A percentile compares a stretch with the other conserved stretches of the same genome.
These are phyloP conservation scores for Kwoniella sp. DNA, from an alignment of 768 basidiomycete genomes.

Conservation along the genomic window DNA sequence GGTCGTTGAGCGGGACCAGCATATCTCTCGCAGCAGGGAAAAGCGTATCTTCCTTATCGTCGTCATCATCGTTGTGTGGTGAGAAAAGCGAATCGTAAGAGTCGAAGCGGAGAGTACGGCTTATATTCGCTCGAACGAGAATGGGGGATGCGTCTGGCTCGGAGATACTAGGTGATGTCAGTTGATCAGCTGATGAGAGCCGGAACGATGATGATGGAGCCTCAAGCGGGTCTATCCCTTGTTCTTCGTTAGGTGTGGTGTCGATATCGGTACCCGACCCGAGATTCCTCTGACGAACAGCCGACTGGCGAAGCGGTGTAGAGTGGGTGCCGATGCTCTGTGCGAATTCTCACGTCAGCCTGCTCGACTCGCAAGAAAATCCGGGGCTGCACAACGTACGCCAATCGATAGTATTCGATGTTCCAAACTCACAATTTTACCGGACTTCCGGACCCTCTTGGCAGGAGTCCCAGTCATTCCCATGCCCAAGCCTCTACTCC, in stretches of 20 bases:
- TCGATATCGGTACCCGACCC: neutral
- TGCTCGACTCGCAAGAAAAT: too few species aligned
- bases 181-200: conserved; percentile 8
- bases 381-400: too few species aligned
- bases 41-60: neutral
- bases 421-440: conserved; percentile 14
- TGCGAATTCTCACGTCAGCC: conserved; percentile 9
- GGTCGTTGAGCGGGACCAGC: conserved; percentile 15
- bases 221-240: neutral
- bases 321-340: conserved; percentile 25
- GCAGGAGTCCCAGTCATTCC: conserved; percentile 43
- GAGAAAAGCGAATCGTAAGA: conserved; percentile 4
- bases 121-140: neutral
- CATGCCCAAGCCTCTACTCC: conserved; percentile 29
- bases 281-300: neutral
- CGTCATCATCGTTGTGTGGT: neutral
- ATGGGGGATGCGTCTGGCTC: conserved; percentile 5
- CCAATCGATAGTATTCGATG: too few species aligned
- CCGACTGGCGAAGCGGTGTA: conserved; percentile 8
- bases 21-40: conserved; percentile 13
- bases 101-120: neutral
- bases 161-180: conserved; percentile 12
- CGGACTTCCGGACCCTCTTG: conserved; percentile 17
- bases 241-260: neutral
- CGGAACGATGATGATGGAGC: neutral